These are phyloP conservation scores for Colletotrichum sp. DNA, from an alignment of 2,329 filamentous ascomycete genomes.

Conservation along the genomic window DNA sequence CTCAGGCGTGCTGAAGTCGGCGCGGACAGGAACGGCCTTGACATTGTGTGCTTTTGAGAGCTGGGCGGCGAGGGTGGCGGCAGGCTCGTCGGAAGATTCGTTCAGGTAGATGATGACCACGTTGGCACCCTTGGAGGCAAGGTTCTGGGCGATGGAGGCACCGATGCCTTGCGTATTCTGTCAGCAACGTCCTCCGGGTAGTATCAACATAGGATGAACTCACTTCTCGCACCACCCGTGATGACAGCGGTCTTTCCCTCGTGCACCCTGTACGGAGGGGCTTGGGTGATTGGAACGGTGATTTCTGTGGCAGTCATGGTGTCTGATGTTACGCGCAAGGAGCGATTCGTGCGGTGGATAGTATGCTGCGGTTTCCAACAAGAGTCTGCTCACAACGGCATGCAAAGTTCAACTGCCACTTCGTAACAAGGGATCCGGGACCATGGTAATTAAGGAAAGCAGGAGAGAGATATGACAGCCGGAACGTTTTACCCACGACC, in stretches of 20 bases:
- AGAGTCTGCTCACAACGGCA: background rate
- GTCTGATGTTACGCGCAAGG: background rate
- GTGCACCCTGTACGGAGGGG: constrained; percentile 24
- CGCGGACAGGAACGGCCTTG: constrained; percentile 61
- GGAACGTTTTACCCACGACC: background rate
- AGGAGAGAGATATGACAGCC: background rate
- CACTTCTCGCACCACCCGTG: constrained; percentile 57
- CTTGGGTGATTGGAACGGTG: constrained; percentile 16
- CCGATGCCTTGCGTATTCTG: constrained; percentile 57
- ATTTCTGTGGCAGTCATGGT: constrained; percentile 8
- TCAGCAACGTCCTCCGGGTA: background rate
- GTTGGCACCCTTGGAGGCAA: constrained; percentile 65
- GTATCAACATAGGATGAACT: background rate
- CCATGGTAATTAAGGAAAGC: constrained; percentile 7
- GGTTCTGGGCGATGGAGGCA: constrained; percentile 59
- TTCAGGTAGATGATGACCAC: constrained; percentile 66
- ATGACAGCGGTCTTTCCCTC: constrained; percentile 57
- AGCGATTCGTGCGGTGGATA: background rate
- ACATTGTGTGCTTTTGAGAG: constrained; percentile 51
- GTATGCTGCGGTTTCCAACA: background rate
- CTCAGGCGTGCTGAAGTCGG: constrained; percentile 63
- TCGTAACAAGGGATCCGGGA: background rate
- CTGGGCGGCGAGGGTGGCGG: constrained; percentile 50
- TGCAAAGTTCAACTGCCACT: background rate
- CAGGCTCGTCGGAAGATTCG: constrained; percentile 52